A percentile compares a stretch with the other conserved stretches of the same genome.
Evolutionary conservation across 495 filamentous ascomycete genomes (phyloP).

Genomic region (Talaromyces wortmannii): DNA sequence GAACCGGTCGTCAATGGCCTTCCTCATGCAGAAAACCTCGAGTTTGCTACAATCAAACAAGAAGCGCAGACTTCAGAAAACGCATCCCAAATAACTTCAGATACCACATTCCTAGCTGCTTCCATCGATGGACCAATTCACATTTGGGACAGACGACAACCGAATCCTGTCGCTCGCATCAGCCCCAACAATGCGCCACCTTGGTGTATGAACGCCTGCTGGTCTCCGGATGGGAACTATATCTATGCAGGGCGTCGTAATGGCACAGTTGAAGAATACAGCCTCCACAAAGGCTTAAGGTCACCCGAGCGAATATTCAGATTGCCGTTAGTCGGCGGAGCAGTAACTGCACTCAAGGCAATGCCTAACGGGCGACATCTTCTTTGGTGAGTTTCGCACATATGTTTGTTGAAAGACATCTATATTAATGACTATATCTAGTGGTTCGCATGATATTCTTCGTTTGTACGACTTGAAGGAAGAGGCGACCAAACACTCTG

Average conservation of each 20-base stretch:
- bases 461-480: constrained; percentile 80
- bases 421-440: constrained; percentile 14
- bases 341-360: constrained; percentile 76
- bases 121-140: constrained; percentile 83
- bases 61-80: constrained; percentile 20
- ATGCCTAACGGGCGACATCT: constrained; percentile 95
- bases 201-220: constrained; percentile 98
- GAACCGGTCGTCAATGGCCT: constrained; percentile 38
- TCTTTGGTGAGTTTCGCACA: constrained; percentile 56
- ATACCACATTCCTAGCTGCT: constrained; percentile 78
- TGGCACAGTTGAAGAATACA: constrained; percentile 91
- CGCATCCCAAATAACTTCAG: constrained; percentile 34
- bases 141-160: constrained; percentile 83
- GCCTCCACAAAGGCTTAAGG: constrained; percentile 73
- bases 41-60: constrained; percentile 6
- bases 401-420: neutral
- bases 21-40: constrained; percentile 43
- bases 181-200: constrained; percentile 69
- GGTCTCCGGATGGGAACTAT: constrained; percentile 92
- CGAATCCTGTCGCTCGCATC: constrained; percentile 72
- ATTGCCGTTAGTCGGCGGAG: constrained; percentile 82
- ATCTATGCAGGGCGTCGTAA: constrained; percentile 92
- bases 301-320: constrained; percentile 76
- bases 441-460: constrained; percentile 90
- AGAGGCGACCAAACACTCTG: constrained; percentile 59